These are phyloP conservation scores for Serendipita vermifera DNA, from an alignment of 768 basidiomycete species.

Conservation along the genomic window DNA sequence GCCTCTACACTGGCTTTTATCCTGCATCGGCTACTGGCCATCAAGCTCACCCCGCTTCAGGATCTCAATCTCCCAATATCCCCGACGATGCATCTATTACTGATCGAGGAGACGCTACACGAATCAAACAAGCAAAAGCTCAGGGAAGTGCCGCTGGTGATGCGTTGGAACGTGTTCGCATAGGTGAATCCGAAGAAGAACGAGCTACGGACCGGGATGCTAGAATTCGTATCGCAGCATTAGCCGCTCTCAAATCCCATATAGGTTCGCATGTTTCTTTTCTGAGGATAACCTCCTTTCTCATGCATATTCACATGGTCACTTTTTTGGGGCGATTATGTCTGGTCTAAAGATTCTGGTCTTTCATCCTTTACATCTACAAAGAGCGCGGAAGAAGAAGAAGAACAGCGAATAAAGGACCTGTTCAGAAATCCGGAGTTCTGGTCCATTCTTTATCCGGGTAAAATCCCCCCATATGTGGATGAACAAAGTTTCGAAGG, in stretches of 20 bases:
- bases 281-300: background rate
- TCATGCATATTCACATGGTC: background rate
- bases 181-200: conserved; percentile 49
- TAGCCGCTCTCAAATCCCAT: conserved; percentile 53
- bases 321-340: too few relatives aligned
- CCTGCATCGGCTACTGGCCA: background rate
- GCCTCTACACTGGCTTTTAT: background rate
- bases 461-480: conserved; percentile 31
- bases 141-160: background rate
- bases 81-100: too few relatives aligned
- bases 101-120: too few relatives aligned
- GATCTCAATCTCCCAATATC: too few relatives aligned
- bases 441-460: conserved; percentile 47
- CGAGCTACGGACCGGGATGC: conserved; percentile 54
- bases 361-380: background rate
- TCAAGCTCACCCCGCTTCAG: too few relatives aligned
- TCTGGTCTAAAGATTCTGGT: conserved; percentile 3
- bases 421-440: conserved; percentile 39
- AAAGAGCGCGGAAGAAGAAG: background rate
- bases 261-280: conserved; percentile 35
- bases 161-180: background rate
- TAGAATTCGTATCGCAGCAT: conserved; percentile 51
- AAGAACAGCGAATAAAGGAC: conserved; percentile 18
- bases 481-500: conserved; percentile 22
- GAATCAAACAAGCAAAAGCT: too few relatives aligned